Evolutionary conservation across 2,329 filamentous ascomycete genomes (phyloP), one percentile per base, ranked within the genome.

Genomic region (Thelonectria olida): DNA sequence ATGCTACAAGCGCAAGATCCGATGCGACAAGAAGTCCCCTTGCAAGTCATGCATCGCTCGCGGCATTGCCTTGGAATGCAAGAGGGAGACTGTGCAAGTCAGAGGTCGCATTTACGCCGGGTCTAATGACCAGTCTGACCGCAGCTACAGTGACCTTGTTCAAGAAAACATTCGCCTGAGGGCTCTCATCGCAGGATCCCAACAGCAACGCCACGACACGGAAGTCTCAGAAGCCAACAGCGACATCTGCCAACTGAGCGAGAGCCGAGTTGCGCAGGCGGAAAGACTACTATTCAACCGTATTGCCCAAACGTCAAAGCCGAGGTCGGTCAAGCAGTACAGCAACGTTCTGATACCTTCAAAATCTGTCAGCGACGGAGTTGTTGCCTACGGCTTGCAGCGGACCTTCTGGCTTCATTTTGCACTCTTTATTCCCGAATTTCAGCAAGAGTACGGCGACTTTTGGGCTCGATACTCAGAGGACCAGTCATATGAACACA

Each of bases 361-460:
- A 7, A 44, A 34, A 25, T 6, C 22, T 2, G 34, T 10, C 15
- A 53, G 50, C 25, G 50, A 53, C 34, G 39, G n/a, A 15, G 9
- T 53, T 9, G 17, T 53, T 10, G 8, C 7, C 7, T 12, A 44
- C 19, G 50, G 36, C 27, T 53, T 53, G 13, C 31, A 53, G 38
- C 44, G 50, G 50, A 53, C 50, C 8, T 53, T 53, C 9, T 53
- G 50, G 50, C 50, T 42, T 19, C 50, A 53, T 38, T 53, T 53
- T 7, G 44, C 36, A 10, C 17, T 53, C 4, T 17, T 53, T 7
- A 15, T 39, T 2, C 25, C 38, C 5, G 50, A 44, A 19, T 53
- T 53, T 17, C 31, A 53, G 25, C 10, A 5, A 9, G 50, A 53
- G 13, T 25, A 53, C 38, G 50, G 44, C 4, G 17, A 3, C 3